Evolutionary conservation across 2,329 filamentous ascomycete genomes (phyloP), one percentile per base, ranked within the genome.

Genomic region (Leptographium wingfieldii): DNA sequence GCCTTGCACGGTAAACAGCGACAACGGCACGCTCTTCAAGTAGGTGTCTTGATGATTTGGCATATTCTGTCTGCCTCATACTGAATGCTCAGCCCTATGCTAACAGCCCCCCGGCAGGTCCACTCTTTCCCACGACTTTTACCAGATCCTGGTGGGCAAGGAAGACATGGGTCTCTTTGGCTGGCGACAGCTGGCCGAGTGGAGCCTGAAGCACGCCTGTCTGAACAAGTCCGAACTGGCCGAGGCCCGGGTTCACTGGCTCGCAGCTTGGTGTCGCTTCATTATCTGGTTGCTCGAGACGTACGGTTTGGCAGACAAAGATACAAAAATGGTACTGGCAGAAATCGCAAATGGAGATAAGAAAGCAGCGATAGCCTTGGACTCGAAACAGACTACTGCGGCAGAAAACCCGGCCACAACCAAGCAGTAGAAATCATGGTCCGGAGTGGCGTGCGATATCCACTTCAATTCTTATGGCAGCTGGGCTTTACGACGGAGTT

Each of bases 71-170:
- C 33, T 10, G 9, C n/a, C 27, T 49, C 27, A 1, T 35, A 14
- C 38, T 6, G 9, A 7, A 3, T 40, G 19, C 38, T 46, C 43
- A 46, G 43, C 43, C 43, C 54, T 16, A 27, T 43, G n/a, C 31
- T 46, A 46, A 46, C 43, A 46, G 43, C 19, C 19, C 19, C 19
- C 43, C 16, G 16, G 16, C 19, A 88, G 84, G 63, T 88, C 86
- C 16, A 83, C 83, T 2, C 76, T 90, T 52, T 86, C 84, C 1
- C 85, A 90, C 64, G 87, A 91, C 67, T 90, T 90, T 68, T 90
- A 90, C 68, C 87, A 91, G 68, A 78, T 85, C 61, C 83, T 90
- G 76, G 79, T 87, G 9, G 87, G 87, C 55, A 83, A 82, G 53
- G 75, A 78, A 14, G 78, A 82, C 60, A 88, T 90, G 78, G 80